Evolutionary conservation across 2,329 filamentous ascomycete species (phyloP).

Genomic region (Aspergillus pseudotamarii): DNA sequence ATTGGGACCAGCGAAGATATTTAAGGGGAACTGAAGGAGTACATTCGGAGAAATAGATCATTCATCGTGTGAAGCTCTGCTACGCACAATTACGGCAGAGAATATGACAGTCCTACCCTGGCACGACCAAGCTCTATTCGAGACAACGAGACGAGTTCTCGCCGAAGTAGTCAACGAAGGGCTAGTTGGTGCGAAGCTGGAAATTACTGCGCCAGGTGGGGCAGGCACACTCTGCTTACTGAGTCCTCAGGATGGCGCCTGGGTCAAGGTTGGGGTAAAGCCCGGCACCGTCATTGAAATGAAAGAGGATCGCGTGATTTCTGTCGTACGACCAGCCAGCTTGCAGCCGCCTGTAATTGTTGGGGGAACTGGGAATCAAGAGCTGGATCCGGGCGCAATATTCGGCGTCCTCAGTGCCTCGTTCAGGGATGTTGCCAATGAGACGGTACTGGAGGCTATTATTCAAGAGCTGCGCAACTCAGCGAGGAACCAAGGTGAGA

Average conservation of each 20-base stretch:
- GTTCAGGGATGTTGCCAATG: conserved; percentile 4
- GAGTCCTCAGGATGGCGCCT: neutral
- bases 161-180: conserved; percentile 20
- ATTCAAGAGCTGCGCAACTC: conserved; percentile 15
- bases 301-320: neutral
- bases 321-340: neutral
- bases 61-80: too few relatives aligned
- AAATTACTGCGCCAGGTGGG: neutral
- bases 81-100: too few relatives aligned
- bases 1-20: too few relatives aligned
- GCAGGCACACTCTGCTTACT: neutral
- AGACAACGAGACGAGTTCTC: conserved; percentile 19
- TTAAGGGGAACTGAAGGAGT: too few relatives aligned
- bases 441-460: conserved; percentile 11
- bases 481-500: conserved; percentile 17
- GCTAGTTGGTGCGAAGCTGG: conserved; percentile 7
- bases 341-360: neutral
- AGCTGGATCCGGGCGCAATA: conserved; percentile 11
- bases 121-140: conserved; percentile 10
- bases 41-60: too few relatives aligned
- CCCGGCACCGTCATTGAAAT: neutral
- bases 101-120: too few relatives aligned
- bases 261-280: neutral
- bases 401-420: conserved; percentile 14
- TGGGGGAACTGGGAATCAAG: neutral